phyloP scores from a whole-genome alignment of 257 asterid genomes.

The Verbena officinalis region DNA sequence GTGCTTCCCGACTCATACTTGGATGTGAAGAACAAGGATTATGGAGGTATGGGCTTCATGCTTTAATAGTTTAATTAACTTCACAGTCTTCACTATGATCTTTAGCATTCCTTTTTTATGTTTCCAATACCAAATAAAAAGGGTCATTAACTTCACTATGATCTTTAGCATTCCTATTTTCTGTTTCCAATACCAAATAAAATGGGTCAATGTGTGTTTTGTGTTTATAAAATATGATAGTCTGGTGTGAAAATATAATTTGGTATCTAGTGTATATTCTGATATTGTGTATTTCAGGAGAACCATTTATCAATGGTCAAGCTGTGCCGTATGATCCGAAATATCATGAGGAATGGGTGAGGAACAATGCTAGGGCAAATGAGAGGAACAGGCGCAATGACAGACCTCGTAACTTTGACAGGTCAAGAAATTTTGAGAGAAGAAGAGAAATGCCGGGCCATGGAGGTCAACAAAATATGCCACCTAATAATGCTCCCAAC shows the following conservation, averaged over 20 bases:
- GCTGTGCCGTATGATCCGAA: slow-evolving; percentile 96
- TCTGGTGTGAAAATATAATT: background rate
- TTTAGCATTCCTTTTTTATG: no score
- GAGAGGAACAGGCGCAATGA: slow-evolving; percentile 85
- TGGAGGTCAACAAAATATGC: slow-evolving; percentile 37
- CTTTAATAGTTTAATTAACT: no score
- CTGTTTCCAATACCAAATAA: no score
- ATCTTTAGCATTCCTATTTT: no score
- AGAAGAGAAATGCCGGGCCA: slow-evolving; percentile 43
- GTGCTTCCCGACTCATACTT: slow-evolving; percentile 97
- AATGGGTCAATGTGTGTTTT: no score
- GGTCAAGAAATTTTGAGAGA: slow-evolving; percentile 68
- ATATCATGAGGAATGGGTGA: slow-evolving; percentile 95
- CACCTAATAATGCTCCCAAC: slow-evolving; percentile 28
- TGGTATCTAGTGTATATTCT: background rate
- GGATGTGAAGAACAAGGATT: slow-evolving; percentile 88
- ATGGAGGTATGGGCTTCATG: slow-evolving; percentile 66
- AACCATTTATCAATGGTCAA: slow-evolving; percentile 92
- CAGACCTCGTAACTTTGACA: slow-evolving; percentile 75
- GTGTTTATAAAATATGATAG: no score
- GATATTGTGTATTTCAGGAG: slow-evolving; percentile 57
- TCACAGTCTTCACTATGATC: no score
- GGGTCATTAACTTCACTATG: no score
- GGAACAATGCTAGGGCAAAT: slow-evolving; percentile 82
- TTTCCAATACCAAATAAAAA: no score